These are phyloP conservation scores for Atkinsonella hypoxylon DNA, from an alignment of 2,329 filamentous ascomycete species.

Conservation along the genomic window DNA sequence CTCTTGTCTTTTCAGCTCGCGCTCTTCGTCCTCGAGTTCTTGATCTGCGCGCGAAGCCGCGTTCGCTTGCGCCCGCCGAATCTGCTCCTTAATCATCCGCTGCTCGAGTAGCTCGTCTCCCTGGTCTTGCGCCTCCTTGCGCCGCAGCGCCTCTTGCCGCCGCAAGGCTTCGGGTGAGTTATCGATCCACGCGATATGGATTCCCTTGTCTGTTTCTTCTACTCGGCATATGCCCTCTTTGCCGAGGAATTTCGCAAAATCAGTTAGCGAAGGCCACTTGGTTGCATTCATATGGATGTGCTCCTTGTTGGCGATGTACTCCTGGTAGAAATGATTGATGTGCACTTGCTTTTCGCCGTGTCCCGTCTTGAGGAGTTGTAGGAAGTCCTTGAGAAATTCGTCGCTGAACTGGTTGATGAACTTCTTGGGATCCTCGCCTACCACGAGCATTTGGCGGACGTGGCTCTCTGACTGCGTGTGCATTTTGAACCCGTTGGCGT, in stretches of 20 bases:
- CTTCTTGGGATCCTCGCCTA: constrained; percentile 79
- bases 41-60: constrained; percentile 29
- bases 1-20: constrained; percentile 46
- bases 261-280: constrained; percentile 74
- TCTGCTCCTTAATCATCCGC: constrained; percentile 70
- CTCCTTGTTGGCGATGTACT: constrained; percentile 68
- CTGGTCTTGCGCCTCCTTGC: constrained; percentile 77
- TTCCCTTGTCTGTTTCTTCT: constrained; percentile 75
- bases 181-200: constrained; percentile 85
- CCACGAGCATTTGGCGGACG: constrained; percentile 75
- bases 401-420: constrained; percentile 71
- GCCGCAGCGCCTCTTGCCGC: constrained; percentile 66
- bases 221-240: constrained; percentile 80
- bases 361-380: constrained; percentile 63
- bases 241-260: constrained; percentile 80
- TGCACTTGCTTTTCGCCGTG: constrained; percentile 87
- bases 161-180: constrained; percentile 76
- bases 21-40: constrained; percentile 28
- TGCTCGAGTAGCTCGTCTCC: constrained; percentile 87
- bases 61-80: constrained; percentile 55
- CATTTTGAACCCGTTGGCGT: constrained; percentile 87
- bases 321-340: constrained; percentile 89
- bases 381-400: constrained; percentile 71
- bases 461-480: constrained; percentile 78
- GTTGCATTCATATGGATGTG: constrained; percentile 94